Evolutionary conservation across 2,329 filamentous ascomycete species (phyloP).

Genomic region (Penicillium concentricum): DNA sequence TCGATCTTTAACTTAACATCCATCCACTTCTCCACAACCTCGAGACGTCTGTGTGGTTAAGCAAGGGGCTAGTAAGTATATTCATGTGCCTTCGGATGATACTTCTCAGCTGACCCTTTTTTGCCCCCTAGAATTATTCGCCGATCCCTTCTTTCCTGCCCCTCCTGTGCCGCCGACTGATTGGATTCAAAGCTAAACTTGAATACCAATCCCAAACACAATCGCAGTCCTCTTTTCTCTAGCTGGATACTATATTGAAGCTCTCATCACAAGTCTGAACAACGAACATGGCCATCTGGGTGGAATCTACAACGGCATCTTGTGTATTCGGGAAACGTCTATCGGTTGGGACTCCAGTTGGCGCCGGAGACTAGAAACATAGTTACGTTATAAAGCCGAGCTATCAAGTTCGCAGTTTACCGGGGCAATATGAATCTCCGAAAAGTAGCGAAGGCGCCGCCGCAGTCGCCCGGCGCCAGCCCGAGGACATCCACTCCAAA

Average conservation of each 20-base stretch:
- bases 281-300: conserved; percentile 27
- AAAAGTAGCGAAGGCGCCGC: conserved; percentile 14
- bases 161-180: conserved; percentile 3
- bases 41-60: conserved; percentile 6
- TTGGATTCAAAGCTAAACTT: not conserved
- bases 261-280: not conserved
- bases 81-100: not conserved
- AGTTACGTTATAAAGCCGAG: not conserved
- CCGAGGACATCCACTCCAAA: conserved; percentile 15
- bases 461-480: conserved; percentile 9
- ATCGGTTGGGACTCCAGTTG: conserved; percentile 12
- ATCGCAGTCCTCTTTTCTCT: not conserved
- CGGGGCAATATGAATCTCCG: conserved; percentile 19
- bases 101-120: conserved; percentile 7
- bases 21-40: conserved; percentile 10
- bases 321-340: conserved; percentile 16
- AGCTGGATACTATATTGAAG: not conserved
- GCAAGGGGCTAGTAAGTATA: conserved; percentile 9
- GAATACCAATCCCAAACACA: not conserved
- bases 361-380: conserved; percentile 20
- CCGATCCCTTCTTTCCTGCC: conserved; percentile 8
- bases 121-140: not conserved
- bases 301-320: conserved; percentile 12
- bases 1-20: not conserved
- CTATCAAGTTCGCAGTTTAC: not conserved